Conservation (phyloP, 352 stramenopile species). For the Pythium sp. region DNA sequence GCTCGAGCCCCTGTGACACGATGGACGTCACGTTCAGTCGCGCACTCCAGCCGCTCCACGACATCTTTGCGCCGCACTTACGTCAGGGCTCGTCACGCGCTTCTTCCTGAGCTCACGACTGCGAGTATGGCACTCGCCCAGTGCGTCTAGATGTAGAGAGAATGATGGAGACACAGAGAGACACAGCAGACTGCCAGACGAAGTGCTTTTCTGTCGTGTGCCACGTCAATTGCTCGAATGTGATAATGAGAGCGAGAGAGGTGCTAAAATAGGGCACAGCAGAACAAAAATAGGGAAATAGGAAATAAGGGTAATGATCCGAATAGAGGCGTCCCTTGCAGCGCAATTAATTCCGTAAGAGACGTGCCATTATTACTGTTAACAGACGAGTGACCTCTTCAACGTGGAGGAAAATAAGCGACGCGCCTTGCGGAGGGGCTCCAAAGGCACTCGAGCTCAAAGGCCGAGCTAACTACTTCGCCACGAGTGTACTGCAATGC, state of each 20-base stretch:
- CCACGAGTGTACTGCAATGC: slow-evolving; percentile 66
- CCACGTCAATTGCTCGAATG: background rate
- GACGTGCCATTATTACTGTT: too few relatives aligned
- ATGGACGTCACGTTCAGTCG: slow-evolving; percentile 82
- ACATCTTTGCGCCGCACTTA: slow-evolving; percentile 20
- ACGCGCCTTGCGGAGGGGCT: slow-evolving; percentile 1
- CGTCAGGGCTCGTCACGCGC: too few relatives aligned
- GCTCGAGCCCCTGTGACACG: slow-evolving; percentile 80
- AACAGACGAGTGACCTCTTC: too few relatives aligned
- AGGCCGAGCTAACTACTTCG: slow-evolving; percentile 25
- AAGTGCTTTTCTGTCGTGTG: background rate
- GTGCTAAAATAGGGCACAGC: too few relatives aligned
- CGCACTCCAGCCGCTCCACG: slow-evolving; percentile 62
- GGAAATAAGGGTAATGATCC: too few relatives aligned
- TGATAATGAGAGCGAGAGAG: background rate
- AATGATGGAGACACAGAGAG: background rate
- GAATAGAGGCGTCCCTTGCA: too few relatives aligned
- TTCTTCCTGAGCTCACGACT: too few relatives aligned
- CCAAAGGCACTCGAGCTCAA: slow-evolving; percentile 60
- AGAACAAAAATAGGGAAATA: too few relatives aligned
- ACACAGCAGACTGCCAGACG: background rate
- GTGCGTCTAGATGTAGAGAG: too few relatives aligned
- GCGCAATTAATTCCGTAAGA: too few relatives aligned
- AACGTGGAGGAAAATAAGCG: too few relatives aligned
- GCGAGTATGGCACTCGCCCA: too few relatives aligned